Percentiles rank a stretch among this genome's conserved stretches.
phyloP scores from a whole-genome alignment of 495 filamentous ascomycete genomes.

The Tetracladium marchalianum region DNA sequence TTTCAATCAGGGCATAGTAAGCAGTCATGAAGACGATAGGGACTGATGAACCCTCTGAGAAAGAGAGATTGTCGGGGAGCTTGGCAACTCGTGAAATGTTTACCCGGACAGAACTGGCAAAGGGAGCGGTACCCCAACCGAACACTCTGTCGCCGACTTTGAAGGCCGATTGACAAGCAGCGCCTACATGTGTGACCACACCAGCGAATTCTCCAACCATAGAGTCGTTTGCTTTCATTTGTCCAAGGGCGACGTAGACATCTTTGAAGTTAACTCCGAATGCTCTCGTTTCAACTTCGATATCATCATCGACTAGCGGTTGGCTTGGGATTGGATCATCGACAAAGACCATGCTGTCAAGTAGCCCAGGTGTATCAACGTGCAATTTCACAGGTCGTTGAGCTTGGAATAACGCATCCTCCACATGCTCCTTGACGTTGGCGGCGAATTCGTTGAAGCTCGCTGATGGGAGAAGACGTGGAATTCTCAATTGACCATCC shows the following conservation, averaged over 20 bases:
- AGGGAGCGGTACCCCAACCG: neutral
- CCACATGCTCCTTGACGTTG: neutral
- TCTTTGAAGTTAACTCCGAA: constrained; percentile 33
- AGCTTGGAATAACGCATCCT: neutral
- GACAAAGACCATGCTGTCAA: constrained; percentile 14
- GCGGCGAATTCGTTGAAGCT: neutral
- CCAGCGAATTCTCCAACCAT: constrained; percentile 4
- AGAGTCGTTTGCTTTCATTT: neutral
- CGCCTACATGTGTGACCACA: neutral
- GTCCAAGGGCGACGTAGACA: constrained; percentile 27
- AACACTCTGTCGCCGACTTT: constrained; percentile 3
- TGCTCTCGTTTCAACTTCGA: constrained; percentile 29
- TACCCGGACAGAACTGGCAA: neutral
- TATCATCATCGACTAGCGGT: constrained; percentile 24
- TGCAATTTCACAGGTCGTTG: constrained; percentile 16
- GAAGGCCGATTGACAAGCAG: neutral
- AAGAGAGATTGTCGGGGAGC: constrained; percentile 25
- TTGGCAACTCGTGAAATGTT: neutral
- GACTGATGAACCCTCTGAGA: constrained; percentile 27
- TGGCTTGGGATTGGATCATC: constrained; percentile 9
- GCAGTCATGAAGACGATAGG: constrained; percentile 46
- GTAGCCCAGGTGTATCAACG: constrained; percentile 12
- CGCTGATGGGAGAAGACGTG: constrained; percentile 8
- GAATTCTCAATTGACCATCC: constrained; percentile 1
- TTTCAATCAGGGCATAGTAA: constrained; percentile 40